Evolutionary conservation across 2,329 filamentous ascomycete genomes (phyloP).

Genomic region (Trichophyton rubrum): DNA sequence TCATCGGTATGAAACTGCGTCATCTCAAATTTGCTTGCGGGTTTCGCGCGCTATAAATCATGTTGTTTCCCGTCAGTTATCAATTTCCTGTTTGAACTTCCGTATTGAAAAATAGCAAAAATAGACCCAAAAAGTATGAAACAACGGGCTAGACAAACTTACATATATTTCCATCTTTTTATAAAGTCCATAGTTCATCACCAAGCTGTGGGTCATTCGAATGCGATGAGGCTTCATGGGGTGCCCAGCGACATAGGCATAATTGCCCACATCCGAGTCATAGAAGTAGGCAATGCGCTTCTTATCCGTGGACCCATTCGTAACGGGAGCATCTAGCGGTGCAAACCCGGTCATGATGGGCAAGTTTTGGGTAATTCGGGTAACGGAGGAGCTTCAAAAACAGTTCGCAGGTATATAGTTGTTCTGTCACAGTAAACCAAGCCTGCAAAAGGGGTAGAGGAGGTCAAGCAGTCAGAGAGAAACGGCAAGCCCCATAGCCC

Average conservation of each 20-base stretch:
- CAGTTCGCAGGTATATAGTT: background rate
- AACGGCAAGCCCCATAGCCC: background rate
- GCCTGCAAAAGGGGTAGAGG: background rate
- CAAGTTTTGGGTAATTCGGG: background rate
- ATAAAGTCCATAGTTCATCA: constrained; percentile 63
- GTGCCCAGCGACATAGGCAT: constrained; percentile 74
- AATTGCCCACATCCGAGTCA: constrained; percentile 95
- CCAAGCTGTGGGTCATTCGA: constrained; percentile 52
- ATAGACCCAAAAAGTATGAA: background rate
- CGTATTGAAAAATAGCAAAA: no score
- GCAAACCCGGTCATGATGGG: constrained; percentile 40
- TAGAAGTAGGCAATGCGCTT: constrained; percentile 98
- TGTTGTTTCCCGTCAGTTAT: background rate
- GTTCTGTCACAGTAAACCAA: background rate
- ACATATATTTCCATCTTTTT: constrained; percentile 62
- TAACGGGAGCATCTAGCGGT: constrained; percentile 42
- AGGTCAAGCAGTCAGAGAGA: background rate
- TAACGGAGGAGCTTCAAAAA: background rate
- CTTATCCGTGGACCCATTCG: constrained; percentile 41
- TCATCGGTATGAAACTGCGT: constrained; percentile 62
- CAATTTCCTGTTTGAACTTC: background rate
- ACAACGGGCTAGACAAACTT: constrained; percentile 19
- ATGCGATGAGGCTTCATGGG: constrained; percentile 58
- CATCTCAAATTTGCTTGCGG: constrained; percentile 59
- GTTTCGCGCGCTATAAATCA: constrained; percentile 56